Evolutionary conservation across 2,329 filamentous ascomycete species (phyloP).

Genomic region (Colletotrichum musae): DNA sequence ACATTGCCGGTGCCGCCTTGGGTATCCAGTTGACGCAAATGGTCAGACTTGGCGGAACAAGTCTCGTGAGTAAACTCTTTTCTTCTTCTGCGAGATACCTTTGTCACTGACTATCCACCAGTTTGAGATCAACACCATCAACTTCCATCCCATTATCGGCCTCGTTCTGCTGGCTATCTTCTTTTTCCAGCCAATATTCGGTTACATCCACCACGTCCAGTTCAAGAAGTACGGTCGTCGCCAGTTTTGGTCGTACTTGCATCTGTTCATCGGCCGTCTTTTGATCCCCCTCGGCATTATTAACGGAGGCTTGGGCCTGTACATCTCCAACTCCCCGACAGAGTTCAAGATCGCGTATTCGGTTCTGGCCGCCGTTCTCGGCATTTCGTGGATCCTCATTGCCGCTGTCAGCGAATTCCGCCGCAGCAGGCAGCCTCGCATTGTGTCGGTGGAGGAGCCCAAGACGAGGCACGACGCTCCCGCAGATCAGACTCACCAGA

Average conservation of each 20-base stretch:
- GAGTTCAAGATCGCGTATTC: constrained; percentile 53
- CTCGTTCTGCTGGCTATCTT: constrained; percentile 57
- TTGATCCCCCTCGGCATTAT: constrained; percentile 58
- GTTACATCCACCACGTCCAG: constrained; percentile 57
- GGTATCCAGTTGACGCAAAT: constrained; percentile 58
- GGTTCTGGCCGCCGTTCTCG: constrained; percentile 55
- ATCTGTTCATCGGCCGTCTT: constrained; percentile 60
- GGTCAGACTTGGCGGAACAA: constrained; percentile 48
- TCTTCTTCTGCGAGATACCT: no score
- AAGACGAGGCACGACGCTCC: constrained; percentile 20
- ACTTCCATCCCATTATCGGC: constrained; percentile 63
- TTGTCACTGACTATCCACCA: constrained; percentile 35
- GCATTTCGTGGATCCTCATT: constrained; percentile 54
- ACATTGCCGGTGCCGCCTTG: constrained; percentile 56
- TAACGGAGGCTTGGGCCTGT: constrained; percentile 60
- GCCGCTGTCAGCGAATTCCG: constrained; percentile 51
- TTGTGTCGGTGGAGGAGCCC: constrained; percentile 33
- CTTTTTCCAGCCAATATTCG: constrained; percentile 58
- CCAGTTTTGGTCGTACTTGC: constrained; percentile 58
- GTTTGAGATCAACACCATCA: constrained; percentile 50
- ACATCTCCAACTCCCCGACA: constrained; percentile 50
- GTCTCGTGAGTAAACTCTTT: constrained; percentile 48
- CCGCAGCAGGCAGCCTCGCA: constrained; percentile 40
- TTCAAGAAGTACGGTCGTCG: constrained; percentile 56
- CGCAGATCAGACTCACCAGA: not conserved